Conservation (phyloP, 768 basidiomycete genomes). For the Rhodotorula babjevae region DNA sequence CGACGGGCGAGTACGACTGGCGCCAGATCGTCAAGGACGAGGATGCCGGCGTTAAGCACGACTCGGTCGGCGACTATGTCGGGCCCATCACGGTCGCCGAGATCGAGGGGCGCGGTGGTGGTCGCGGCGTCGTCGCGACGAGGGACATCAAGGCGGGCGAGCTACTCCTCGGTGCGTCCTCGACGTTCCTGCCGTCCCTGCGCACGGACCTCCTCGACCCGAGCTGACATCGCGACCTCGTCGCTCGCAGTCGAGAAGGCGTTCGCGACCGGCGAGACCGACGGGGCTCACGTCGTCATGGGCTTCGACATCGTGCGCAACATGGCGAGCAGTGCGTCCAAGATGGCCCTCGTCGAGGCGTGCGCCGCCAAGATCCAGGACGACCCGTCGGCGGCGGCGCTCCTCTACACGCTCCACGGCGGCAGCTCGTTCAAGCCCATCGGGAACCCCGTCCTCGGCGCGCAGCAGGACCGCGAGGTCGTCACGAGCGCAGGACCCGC, state of each 20-base stretch:
- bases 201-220: too few relatives aligned
- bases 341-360: neutral
- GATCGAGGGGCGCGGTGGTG: neutral
- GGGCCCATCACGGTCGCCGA: conserved; percentile 8
- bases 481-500: neutral
- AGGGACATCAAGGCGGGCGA: conserved; percentile 19
- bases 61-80: conserved; percentile 4
- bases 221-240: too few relatives aligned
- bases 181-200: neutral
- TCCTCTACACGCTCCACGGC: neutral
- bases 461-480: neutral
- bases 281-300: neutral
- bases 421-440: neutral
- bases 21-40: neutral
- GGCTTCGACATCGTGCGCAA: neutral
- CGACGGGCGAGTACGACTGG: conserved; percentile 21
- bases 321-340: neutral
- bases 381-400: neutral
- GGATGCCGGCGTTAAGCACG: neutral
- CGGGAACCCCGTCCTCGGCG: neutral
- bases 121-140: conserved; percentile 23
- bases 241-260: neutral
- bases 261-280: neutral
- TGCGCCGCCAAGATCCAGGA: neutral
- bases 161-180: conserved; percentile 16